Percentiles rank a stretch among this genome's conserved stretches.
These are phyloP conservation scores for Colletotrichum magnum DNA, from an alignment of 2,329 filamentous ascomycete genomes.

Conservation along the genomic window DNA sequence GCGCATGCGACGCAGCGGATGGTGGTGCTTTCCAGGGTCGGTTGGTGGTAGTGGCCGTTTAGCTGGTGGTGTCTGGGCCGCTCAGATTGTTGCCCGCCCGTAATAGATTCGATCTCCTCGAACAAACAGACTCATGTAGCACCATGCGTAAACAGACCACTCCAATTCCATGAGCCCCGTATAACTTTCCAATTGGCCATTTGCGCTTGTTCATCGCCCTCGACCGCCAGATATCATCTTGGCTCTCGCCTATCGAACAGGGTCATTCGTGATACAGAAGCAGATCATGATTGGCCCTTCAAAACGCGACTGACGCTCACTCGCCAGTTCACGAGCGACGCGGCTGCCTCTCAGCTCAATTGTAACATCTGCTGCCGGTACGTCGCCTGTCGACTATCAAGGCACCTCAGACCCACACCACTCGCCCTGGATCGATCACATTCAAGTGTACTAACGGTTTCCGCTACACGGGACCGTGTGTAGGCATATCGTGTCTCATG, in stretches of 20 bases:
- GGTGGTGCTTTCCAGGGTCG: neutral
- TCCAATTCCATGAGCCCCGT: neutral
- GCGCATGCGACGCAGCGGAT: neutral
- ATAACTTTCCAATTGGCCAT: constrained; percentile 4
- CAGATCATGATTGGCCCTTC: neutral
- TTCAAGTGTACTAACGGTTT: neutral
- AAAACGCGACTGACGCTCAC: constrained; percentile 14
- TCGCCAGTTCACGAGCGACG: neutral
- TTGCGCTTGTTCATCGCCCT: neutral
- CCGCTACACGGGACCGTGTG: neutral
- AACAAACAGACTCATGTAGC: neutral
- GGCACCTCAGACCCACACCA: neutral
- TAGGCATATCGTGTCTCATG: neutral
- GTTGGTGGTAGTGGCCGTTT: neutral
- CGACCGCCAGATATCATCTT: neutral
- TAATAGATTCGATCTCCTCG: constrained; percentile 2
- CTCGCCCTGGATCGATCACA: neutral
- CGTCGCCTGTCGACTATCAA: neutral
- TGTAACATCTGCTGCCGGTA: neutral
- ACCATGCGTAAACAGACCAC: constrained; percentile 14
- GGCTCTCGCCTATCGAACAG: neutral
- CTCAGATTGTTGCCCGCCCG: constrained; percentile 11
- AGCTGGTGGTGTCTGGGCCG: constrained; percentile 1
- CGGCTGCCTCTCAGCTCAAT: neutral
- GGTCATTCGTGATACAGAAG: neutral